A percentile compares a stretch with the other conserved stretches of the same genome.
phyloP scores from a whole-genome alignment of 2,329 filamentous ascomycete genomes.

The Cytospora piceae region DNA sequence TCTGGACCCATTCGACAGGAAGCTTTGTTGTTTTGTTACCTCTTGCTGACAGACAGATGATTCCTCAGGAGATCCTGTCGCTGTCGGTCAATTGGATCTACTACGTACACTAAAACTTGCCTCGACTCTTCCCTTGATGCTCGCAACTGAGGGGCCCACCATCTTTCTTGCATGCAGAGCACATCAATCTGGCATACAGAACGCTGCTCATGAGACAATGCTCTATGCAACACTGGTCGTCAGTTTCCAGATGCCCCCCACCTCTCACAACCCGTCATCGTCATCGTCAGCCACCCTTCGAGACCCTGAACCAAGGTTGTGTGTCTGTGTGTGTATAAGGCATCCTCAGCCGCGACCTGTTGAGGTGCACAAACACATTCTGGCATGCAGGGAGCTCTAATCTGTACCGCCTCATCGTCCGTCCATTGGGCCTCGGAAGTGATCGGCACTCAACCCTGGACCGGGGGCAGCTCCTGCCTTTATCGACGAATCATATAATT shows the following conservation, averaged over 20 bases:
- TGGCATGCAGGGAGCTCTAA: constrained; percentile 5
- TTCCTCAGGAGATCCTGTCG: not conserved
- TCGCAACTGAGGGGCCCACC: constrained; percentile 1
- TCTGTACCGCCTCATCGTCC: constrained; percentile 2
- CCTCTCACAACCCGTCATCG: constrained; percentile 17
- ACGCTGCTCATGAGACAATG: not conserved
- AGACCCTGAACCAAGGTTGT: constrained; percentile 7
- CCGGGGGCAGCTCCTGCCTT: constrained; percentile 18
- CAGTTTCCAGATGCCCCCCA: constrained; percentile 12
- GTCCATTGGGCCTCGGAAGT: constrained; percentile 11
- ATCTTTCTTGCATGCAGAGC: constrained; percentile 21
- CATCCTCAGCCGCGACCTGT: constrained; percentile 17
- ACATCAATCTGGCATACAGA: constrained; percentile 18
- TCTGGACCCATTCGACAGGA: not conserved
- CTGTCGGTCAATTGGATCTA: not conserved
- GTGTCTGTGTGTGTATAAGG: not conserved
- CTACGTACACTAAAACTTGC: not conserved
- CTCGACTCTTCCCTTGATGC: not conserved
- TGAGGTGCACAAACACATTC: constrained; percentile 27
- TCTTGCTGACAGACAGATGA: constrained; percentile 9
- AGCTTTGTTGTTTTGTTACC: constrained; percentile 15
- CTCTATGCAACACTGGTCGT: constrained; percentile 7
- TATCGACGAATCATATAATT: constrained; percentile 30
- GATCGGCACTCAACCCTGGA: constrained; percentile 17
- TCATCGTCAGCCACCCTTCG: constrained; percentile 28